Base-by-base conservation (phyloP, 352 stramenopile genomes). In the Pythium myriotylum region DNA sequence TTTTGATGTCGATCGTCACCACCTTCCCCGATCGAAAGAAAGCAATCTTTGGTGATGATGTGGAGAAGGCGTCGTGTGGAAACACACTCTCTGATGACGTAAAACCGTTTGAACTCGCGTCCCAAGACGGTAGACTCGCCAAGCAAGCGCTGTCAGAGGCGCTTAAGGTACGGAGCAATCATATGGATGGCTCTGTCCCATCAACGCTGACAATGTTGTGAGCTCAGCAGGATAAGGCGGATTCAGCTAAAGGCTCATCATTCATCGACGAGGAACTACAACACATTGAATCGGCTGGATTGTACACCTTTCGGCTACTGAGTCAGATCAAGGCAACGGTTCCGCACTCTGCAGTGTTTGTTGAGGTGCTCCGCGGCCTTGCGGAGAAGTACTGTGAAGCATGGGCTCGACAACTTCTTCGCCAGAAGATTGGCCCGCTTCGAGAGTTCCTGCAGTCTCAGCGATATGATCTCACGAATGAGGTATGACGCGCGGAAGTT, bases 201-300 rank as follows among this genome's bases (percentile, higher is more conserved):
- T n/a, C n/a, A n/a, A n/a, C n/a, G 10, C 29, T 35, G 29, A 35
- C 29, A 10, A 10, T 35, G 29, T 35, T 35, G 10, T 35, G 29
- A 35, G 29, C 29, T 35, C 29, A 35, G 29, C 29, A 10, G 10
- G 29, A 10, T 12, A n/a, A 24, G 7, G 27, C 3, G 3, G 32
- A 19, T 43, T 12, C 19, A 22, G 42, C 45, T 48, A 40, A 60
- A 73, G 29, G 47, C 65, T 32, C 45, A 0, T 68, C 67, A 22
- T 93, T 93, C 46, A 79, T 93, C 48, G 75, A 89, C 12, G 80
- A 91, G 49, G 81, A 93, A 24, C 45, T 91, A 8, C 58, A 62
- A 2, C 45, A 65, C 16, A 58, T 81, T 23, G 43, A 77, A 8
- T 59, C 62, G 32, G 27, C 90, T 10, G 81, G 84, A 1, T 73